Percentiles rank a stretch among this genome's conserved stretches.
These are phyloP conservation scores for Maudiozyma saulgeensis DNA, from an alignment of 805 yeast species.

Conservation along the genomic window DNA sequence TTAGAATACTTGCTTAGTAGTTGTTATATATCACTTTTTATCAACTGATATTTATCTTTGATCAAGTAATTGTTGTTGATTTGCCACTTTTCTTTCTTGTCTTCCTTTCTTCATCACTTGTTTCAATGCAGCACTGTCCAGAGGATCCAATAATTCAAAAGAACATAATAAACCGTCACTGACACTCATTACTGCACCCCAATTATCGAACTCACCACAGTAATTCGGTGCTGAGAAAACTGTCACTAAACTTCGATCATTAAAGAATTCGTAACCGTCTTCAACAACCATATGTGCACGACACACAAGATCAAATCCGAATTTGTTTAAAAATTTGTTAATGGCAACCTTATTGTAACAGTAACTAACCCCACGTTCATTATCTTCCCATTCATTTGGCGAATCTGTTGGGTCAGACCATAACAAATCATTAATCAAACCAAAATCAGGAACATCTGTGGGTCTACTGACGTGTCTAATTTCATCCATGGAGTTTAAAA, in stretches of 20 bases:
- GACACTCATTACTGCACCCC: constrained; percentile 99
- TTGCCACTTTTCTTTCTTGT: constrained; percentile 67
- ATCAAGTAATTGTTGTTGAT: constrained; percentile 21
- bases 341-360: constrained; percentile 68
- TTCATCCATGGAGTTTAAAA: constrained; percentile 52
- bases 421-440: constrained; percentile 63
- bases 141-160: constrained; percentile 86
- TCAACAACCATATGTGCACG: constrained; percentile 88
- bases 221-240: constrained; percentile 76
- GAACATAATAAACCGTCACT: constrained; percentile 86
- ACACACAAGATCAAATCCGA: constrained; percentile 67
- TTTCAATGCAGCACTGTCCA: constrained; percentile 85
- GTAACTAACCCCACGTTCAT: constrained; percentile 76
- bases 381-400: constrained; percentile 60
- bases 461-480: constrained; percentile 67
- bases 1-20: neutral
- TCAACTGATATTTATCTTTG: neutral
- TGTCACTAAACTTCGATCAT: constrained; percentile 63
- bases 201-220: constrained; percentile 51
- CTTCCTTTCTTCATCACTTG: constrained; percentile 93
- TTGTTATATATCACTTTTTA: neutral
- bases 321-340: constrained; percentile 53
- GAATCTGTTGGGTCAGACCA: constrained; percentile 75
- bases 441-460: constrained; percentile 76
- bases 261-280: constrained; percentile 79